A percentile compares a stretch with the other conserved stretches of the same genome.
Evolutionary conservation across 495 filamentous ascomycete species (phyloP).

Genomic region (Tuber borchii): DNA sequence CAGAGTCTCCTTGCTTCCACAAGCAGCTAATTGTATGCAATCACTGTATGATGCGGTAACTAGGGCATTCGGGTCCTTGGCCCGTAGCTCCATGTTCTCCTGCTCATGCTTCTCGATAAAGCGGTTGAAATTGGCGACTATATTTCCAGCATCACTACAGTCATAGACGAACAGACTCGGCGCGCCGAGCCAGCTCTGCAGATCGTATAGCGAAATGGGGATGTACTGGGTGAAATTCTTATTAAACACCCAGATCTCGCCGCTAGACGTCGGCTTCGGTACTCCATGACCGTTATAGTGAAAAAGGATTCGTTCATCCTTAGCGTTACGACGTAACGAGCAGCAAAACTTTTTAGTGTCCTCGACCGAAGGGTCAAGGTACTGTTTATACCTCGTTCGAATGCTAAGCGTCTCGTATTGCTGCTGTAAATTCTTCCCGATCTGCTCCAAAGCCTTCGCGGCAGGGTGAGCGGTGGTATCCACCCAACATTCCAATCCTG

Average conservation of each 20-base stretch:
- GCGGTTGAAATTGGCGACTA: conserved; percentile 85
- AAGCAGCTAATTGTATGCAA: conserved; percentile 90
- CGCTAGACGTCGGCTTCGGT: conserved; percentile 89
- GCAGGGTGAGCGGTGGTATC: conserved; percentile 76
- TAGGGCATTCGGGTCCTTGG: conserved; percentile 66
- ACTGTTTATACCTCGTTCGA: conserved; percentile 91
- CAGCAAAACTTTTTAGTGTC: conserved; percentile 94
- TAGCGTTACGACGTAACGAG: conserved; percentile 79
- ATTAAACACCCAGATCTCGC: conserved; percentile 99
- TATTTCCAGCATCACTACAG: conserved; percentile 90
- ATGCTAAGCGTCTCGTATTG: conserved; percentile 95
- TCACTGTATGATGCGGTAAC: conserved; percentile 60
- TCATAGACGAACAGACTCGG: conserved; percentile 97
- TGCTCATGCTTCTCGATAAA: conserved; percentile 90
- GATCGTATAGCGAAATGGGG: conserved; percentile 88
- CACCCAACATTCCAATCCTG: conserved; percentile 94
- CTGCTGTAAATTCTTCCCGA: conserved; percentile 87
- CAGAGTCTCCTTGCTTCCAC: conserved; percentile 77
- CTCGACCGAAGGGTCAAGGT: conserved; percentile 90
- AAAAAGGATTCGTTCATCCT: conserved; percentile 88
- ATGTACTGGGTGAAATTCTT: conserved; percentile 99
- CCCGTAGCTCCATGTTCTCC: conserved; percentile 66
- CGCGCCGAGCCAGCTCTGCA: conserved; percentile 91
- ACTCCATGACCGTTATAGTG: conserved; percentile 99
- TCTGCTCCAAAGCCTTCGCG: conserved; percentile 81